These are phyloP conservation scores for Mortierella sp. DNA, from an alignment of 371 early-diverging fungal species.

Conservation along the genomic window DNA sequence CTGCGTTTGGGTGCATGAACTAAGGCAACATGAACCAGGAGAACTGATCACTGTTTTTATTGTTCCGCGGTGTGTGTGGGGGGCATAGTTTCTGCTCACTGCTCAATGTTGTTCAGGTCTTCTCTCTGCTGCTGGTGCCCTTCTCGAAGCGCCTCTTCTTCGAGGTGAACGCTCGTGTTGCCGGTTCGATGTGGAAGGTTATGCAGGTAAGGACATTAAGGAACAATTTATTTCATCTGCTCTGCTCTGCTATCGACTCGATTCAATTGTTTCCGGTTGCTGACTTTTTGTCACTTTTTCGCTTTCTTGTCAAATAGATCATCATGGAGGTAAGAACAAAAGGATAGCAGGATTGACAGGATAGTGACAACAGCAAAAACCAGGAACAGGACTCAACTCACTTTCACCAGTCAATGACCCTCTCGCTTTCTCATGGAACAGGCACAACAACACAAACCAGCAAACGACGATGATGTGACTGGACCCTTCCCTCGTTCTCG, in stretches of 20 bases:
- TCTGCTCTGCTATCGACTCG: background rate
- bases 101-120: slow-evolving; percentile 69
- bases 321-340: slow-evolving; percentile 56
- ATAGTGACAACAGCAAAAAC: background rate
- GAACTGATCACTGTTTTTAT: background rate
- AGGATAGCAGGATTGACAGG: background rate
- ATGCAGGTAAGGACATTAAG: slow-evolving; percentile 67
- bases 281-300: background rate
- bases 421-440: background rate
- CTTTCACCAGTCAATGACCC: background rate
- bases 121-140: slow-evolving; percentile 66
- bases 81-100: slow-evolving; percentile 54
- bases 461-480: background rate
- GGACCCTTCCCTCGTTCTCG: background rate
- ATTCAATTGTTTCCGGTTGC: background rate
- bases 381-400: background rate
- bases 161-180: slow-evolving; percentile 69
- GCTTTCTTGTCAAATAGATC: slow-evolving; percentile 4
- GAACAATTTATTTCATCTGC: too few species aligned
- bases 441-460: background rate
- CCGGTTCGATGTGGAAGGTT: slow-evolving; percentile 72
- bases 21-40: background rate
- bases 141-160: slow-evolving; percentile 68
- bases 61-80: background rate
- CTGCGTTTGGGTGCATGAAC: background rate